Evolutionary conservation across 257 asterid species (phyloP).

Genomic region (Avicennia marina): DNA sequence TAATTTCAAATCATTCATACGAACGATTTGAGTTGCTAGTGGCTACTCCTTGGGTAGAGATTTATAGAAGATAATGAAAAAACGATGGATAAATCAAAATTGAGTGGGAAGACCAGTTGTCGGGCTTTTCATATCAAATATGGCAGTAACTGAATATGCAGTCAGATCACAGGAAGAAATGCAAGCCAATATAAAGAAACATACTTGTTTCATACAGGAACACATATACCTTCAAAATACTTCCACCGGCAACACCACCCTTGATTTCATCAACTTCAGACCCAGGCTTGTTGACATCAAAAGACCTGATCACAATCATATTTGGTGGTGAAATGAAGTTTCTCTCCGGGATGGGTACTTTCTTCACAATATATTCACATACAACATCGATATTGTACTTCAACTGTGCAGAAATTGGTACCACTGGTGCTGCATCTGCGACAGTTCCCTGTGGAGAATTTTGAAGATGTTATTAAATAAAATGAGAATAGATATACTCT

Average conservation of each 20-base stretch:
- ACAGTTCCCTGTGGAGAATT: no score
- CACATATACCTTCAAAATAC: conserved; percentile 95
- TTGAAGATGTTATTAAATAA: no score
- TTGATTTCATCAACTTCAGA: conserved; percentile 90
- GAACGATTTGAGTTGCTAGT: background rate
- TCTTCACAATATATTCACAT: conserved; percentile 75
- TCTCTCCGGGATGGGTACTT: conserved; percentile 86
- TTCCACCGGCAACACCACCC: conserved; percentile 99
- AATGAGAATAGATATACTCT: no score
- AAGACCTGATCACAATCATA: conserved; percentile 95
- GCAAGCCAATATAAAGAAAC: no score
- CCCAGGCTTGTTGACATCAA: conserved; percentile 97
- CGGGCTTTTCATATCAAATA: no score
- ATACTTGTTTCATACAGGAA: no score
- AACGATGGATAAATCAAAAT: no score
- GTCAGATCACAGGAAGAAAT: no score
- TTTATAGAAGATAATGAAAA: no score
- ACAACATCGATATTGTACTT: conserved; percentile 94
- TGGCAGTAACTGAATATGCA: no score
- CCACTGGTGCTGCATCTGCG: no score
- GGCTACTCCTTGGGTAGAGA: background rate
- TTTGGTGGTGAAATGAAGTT: conserved; percentile 89
- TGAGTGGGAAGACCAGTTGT: no score
- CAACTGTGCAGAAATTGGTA: conserved; percentile 94
- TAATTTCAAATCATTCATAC: background rate